Evolutionary conservation across 2,329 filamentous ascomycete genomes (phyloP).

Genomic region (Emergomyces pasteurianus): DNA sequence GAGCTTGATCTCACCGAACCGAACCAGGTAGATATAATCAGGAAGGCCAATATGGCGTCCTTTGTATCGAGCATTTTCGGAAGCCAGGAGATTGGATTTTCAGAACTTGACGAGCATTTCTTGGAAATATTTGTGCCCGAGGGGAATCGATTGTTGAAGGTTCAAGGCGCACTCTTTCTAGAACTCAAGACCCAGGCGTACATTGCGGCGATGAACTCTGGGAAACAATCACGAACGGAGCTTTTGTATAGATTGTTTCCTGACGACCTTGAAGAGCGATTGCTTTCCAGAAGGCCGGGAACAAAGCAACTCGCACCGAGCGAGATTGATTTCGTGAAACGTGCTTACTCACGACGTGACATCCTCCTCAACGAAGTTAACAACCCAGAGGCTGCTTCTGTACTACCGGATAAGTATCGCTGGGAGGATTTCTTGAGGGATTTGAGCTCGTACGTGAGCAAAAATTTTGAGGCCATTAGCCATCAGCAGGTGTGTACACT

Average conservation of each 20-base stretch:
- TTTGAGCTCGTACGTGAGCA: conserved; percentile 46
- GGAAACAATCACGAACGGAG: conserved; percentile 43
- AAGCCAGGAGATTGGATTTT: conserved; percentile 53
- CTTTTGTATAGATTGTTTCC: conserved; percentile 51
- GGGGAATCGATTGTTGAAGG: conserved; percentile 45
- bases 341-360: conserved; percentile 42
- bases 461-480: conserved; percentile 43
- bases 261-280: conserved; percentile 40
- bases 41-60: conserved; percentile 53
- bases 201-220: conserved; percentile 48
- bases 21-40: conserved; percentile 46
- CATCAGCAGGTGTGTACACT: conserved; percentile 32
- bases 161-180: conserved; percentile 48
- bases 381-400: conserved; percentile 36
- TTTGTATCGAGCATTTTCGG: conserved; percentile 53
- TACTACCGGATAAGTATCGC: conserved; percentile 47
- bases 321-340: conserved; percentile 48
- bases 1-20: conserved; percentile 40
- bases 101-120: conserved; percentile 51
- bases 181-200: conserved; percentile 58
- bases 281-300: conserved; percentile 44
- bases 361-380: conserved; percentile 46
- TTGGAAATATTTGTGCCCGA: conserved; percentile 52
- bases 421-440: conserved; percentile 54
- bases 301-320: conserved; percentile 43